These are phyloP conservation scores for Exophiala mesophila DNA, from an alignment of 2,329 filamentous ascomycete genomes.

Conservation along the genomic window DNA sequence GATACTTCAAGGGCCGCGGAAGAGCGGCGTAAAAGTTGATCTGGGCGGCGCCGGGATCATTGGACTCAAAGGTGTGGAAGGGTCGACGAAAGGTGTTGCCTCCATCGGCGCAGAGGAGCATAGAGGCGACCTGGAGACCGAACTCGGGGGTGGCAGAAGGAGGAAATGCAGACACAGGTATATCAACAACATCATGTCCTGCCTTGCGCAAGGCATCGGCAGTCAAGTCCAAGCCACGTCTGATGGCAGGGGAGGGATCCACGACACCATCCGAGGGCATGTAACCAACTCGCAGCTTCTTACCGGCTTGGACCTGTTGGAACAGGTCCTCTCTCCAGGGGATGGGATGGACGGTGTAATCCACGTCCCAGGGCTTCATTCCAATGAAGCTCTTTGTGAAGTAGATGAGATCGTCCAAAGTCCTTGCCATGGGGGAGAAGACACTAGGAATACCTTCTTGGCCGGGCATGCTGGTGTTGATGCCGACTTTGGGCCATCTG, in stretches of 20 bases:
- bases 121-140: slow-evolving; percentile 69
- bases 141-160: slow-evolving; percentile 71
- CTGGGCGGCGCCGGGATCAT: slow-evolving; percentile 71
- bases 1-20: slow-evolving; percentile 67
- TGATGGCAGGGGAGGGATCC: slow-evolving; percentile 78
- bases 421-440: slow-evolving; percentile 88
- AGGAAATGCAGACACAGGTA: slow-evolving; percentile 52
- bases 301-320: slow-evolving; percentile 56
- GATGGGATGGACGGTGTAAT: slow-evolving; percentile 80
- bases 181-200: slow-evolving; percentile 69
- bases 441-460: slow-evolving; percentile 87
- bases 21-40: slow-evolving; percentile 70
- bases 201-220: slow-evolving; percentile 62
- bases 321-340: slow-evolving; percentile 64
- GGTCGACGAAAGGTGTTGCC: slow-evolving; percentile 73
- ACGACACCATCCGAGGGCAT: slow-evolving; percentile 76
- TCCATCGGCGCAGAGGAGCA: slow-evolving; percentile 80
- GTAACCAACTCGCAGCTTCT: slow-evolving; percentile 66
- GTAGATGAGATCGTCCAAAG: slow-evolving; percentile 74
- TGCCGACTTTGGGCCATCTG: slow-evolving; percentile 80
- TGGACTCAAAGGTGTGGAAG: slow-evolving; percentile 71
- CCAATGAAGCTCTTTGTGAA: slow-evolving; percentile 73
- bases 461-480: slow-evolving; percentile 82
- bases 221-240: slow-evolving; percentile 66
- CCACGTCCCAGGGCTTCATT: slow-evolving; percentile 86